These are phyloP conservation scores for Bacidia gigantensis DNA, from an alignment of 495 filamentous ascomycete species.

Conservation along the genomic window DNA sequence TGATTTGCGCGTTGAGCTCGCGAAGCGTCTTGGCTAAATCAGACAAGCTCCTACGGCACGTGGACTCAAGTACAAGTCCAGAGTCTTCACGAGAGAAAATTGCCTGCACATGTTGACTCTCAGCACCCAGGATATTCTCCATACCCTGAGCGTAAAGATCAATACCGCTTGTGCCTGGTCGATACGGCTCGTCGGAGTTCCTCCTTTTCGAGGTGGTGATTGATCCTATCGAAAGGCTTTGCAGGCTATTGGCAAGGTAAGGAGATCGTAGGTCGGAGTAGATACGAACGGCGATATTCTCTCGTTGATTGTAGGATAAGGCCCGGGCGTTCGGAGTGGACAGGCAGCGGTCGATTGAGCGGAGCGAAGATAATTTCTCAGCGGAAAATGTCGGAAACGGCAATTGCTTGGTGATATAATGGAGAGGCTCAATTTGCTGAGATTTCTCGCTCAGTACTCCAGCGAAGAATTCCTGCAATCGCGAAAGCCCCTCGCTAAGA, in stretches of 20 bases:
- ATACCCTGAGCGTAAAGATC: constrained; percentile 76
- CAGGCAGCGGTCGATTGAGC: constrained; percentile 43
- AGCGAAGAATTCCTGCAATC: constrained; percentile 72
- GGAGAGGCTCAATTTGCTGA: constrained; percentile 69
- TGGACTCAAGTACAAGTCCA: constrained; percentile 59
- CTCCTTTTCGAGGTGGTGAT: constrained; percentile 77
- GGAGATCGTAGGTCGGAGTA: constrained; percentile 77
- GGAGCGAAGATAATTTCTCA: constrained; percentile 42
- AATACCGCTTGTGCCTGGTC: constrained; percentile 85
- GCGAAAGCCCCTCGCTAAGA: constrained; percentile 59
- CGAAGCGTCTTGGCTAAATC: constrained; percentile 76
- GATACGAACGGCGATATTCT: constrained; percentile 52
- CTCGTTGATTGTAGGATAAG: constrained; percentile 34
- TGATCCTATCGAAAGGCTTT: constrained; percentile 76
- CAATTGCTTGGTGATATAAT: constrained; percentile 67
- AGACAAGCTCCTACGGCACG: constrained; percentile 57
- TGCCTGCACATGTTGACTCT: constrained; percentile 75
- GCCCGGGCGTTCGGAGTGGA: constrained; percentile 37
- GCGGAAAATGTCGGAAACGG: constrained; percentile 52
- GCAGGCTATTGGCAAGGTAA: constrained; percentile 64
- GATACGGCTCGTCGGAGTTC: constrained; percentile 59
- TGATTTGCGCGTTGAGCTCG: constrained; percentile 82
- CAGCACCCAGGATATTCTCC: constrained; percentile 71
- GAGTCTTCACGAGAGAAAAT: constrained; percentile 79
- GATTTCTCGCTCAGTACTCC: constrained; percentile 59